Percentiles rank a stretch among this genome's conserved stretches.
phyloP scores from a whole-genome alignment of 345 rosid genomes.

The Brassica juncea region DNA sequence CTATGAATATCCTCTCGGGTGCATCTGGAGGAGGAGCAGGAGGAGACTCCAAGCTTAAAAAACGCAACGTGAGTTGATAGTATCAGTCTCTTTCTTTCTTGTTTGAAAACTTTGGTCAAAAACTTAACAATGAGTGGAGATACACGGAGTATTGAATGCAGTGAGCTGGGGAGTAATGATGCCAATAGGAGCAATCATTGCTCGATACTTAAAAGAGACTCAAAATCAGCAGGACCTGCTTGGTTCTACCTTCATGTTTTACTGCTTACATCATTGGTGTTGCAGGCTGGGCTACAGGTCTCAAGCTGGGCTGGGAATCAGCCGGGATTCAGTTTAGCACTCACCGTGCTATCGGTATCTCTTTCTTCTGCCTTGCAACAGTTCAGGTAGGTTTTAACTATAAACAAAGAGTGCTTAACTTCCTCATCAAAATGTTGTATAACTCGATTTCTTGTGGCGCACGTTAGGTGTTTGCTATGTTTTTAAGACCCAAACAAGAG shows the following conservation, averaged over 20 bases:
- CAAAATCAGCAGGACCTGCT: too few species aligned
- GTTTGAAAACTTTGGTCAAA: neutral
- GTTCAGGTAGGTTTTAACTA: conserved; percentile 54
- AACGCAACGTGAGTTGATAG: conserved; percentile 56
- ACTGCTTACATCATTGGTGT: conserved; percentile 69
- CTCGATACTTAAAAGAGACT: too few species aligned
- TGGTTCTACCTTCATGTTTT: conserved; percentile 3
- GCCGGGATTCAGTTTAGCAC: conserved; percentile 46
- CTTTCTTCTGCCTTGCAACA: conserved; percentile 74
- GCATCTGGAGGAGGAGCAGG: conserved; percentile 35
- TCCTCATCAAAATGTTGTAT: neutral
- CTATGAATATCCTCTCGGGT: conserved; percentile 63
- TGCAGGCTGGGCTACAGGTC: conserved; percentile 85
- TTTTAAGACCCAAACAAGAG: conserved; percentile 79
- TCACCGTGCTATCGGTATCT: conserved; percentile 71
- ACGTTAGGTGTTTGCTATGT: conserved; percentile 71
- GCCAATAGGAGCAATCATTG: too few species aligned
- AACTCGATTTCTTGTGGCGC: neutral
- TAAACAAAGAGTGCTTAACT: neutral
- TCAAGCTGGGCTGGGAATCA: conserved; percentile 79
- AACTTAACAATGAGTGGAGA: too few species aligned
- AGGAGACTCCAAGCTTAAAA: conserved; percentile 46
- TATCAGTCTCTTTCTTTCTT: neutral
- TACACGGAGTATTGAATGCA: too few species aligned
- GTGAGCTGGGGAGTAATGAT: too few species aligned